These are phyloP conservation scores for Teratosphaeriaceae sp. DNA, from an alignment of 2,329 filamentous ascomycete genomes.

Conservation along the genomic window DNA sequence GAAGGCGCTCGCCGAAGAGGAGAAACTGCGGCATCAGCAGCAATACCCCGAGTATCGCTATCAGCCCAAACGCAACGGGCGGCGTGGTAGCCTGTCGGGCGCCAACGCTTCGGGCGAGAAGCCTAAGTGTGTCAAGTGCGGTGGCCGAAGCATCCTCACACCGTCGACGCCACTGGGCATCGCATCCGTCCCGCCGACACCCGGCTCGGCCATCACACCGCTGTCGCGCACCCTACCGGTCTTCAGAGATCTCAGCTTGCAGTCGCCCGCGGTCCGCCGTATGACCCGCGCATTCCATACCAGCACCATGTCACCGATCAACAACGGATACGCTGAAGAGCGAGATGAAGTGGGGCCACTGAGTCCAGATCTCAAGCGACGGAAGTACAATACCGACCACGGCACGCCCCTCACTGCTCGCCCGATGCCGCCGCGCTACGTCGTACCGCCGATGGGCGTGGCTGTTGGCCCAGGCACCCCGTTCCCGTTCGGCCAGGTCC, in stretches of 20 bases:
- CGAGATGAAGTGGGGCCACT: constrained; percentile 40
- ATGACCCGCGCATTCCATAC: constrained; percentile 18
- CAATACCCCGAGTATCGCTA: constrained; percentile 94
- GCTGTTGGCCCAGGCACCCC: constrained; percentile 30
- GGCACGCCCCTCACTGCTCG: constrained; percentile 36
- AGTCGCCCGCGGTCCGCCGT: constrained; percentile 27
- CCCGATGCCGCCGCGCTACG: constrained; percentile 25
- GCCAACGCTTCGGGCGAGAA: constrained; percentile 31
- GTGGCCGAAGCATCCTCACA: constrained; percentile 59
- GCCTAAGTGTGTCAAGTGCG: constrained; percentile 61
- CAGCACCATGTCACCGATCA: constrained; percentile 27
- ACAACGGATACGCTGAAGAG: constrained; percentile 19
- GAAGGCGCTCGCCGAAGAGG: constrained; percentile 86
- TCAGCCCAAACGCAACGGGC: constrained; percentile 61
- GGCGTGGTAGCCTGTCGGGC: constrained; percentile 34
- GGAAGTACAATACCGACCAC: constrained; percentile 49
- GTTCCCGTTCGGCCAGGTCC: constrained; percentile 32
- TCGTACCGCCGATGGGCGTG: constrained; percentile 8
- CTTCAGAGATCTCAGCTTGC: constrained; percentile 28
- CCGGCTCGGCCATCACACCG: constrained; percentile 26
- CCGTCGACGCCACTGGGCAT: constrained; percentile 49
- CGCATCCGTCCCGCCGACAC: constrained; percentile 25
- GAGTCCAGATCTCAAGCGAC: constrained; percentile 55
- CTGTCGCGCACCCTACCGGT: constrained; percentile 30
- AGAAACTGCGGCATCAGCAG: constrained; percentile 80